Evolutionary conservation across 305 asterid species (phyloP).

Genomic region (Fraxinus sp.): DNA sequence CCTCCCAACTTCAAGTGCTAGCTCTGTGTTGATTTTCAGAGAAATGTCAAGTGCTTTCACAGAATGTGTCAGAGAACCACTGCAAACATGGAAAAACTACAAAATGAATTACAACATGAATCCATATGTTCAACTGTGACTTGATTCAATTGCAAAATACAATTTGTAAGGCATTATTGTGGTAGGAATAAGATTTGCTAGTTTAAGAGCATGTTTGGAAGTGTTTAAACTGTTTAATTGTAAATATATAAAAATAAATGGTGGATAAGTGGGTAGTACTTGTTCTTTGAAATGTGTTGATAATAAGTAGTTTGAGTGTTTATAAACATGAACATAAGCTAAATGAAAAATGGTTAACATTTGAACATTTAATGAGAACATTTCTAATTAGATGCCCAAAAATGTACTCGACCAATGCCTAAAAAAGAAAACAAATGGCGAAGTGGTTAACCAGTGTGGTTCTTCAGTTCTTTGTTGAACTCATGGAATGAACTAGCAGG

Average conservation of each 20-base stretch:
- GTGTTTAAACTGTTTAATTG: not conserved
- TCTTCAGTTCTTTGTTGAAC: not conserved
- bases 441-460: not conserved
- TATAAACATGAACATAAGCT: not conserved
- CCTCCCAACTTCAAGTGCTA: constrained; percentile 84
- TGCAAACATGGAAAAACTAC: constrained; percentile 34
- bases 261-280: not conserved
- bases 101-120: constrained; percentile 14
- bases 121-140: not conserved
- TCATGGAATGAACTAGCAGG: not conserved
- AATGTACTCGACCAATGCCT: not conserved
- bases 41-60: constrained; percentile 97
- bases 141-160: not conserved
- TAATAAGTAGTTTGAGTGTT: not conserved
- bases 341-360: not conserved
- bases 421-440: not conserved
- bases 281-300: not conserved
- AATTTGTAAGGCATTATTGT: not conserved
- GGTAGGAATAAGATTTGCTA: not conserved
- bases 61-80: constrained; percentile 91
- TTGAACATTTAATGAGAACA: not conserved
- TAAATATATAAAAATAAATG: too few species aligned
- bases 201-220: not conserved
- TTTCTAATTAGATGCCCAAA: not conserved
- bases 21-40: constrained; percentile 83